A percentile compares a stretch with the other conserved stretches of the same genome.
Conservation (phyloP, 345 rosid genomes). For the Pseudoturritis turrita region DNA sequence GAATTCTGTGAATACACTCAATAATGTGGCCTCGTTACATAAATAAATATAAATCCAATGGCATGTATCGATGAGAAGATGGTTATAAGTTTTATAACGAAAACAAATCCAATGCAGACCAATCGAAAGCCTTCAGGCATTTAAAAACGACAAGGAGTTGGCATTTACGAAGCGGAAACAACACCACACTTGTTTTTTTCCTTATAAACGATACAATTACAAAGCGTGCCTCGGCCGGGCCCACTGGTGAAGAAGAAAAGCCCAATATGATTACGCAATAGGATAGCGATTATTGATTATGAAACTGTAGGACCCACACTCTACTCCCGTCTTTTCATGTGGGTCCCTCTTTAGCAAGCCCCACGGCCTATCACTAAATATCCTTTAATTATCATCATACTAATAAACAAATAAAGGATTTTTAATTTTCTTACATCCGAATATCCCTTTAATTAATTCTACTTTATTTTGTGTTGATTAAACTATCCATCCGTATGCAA, state of each 20-base stretch:
- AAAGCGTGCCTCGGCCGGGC: not conserved
- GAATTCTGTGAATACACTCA: not conserved
- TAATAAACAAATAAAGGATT: not conserved
- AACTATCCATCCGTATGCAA: not conserved
- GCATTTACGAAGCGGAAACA: not conserved
- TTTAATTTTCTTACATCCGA: no score
- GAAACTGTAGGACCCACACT: conserved; percentile 3
- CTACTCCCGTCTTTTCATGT: conserved; percentile 13
- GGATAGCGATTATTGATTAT: not conserved
- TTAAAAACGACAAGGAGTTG: not conserved
- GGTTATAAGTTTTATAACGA: not conserved
- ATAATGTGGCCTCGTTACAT: not conserved
- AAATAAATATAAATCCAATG: not conserved
- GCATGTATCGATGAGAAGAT: not conserved
- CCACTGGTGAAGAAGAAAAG: conserved; percentile 11
- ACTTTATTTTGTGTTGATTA: not conserved
- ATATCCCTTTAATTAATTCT: not conserved
- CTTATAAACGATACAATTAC: not conserved
- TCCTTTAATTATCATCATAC: not conserved
- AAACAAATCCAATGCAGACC: not conserved
- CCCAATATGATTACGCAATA: conserved; percentile 11
- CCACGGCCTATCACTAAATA: not conserved
- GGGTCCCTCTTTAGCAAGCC: not conserved
- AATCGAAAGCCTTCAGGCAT: not conserved
- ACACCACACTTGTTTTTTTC: not conserved